Evolutionary conservation across 169 alveolate species (phyloP), one percentile per base, ranked within the genome.

Genomic region (Plasmodium malariae): DNA sequence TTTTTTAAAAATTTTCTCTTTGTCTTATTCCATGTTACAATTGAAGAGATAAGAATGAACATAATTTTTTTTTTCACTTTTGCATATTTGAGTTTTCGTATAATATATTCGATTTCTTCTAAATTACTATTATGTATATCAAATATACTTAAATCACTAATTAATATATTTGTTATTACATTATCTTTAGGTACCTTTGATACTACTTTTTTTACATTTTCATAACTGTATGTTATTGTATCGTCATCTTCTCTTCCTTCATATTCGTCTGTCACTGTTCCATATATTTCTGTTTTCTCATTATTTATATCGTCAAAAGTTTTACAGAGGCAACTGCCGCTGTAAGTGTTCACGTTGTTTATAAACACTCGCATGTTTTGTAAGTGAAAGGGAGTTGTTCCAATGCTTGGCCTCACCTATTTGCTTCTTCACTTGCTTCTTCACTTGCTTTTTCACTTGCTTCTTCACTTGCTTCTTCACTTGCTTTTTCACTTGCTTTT

Each of bases 1-100:
- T 62, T 49, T 45, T 19, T 45, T 6, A 51, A 3, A 32, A 76
- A 76, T 30, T 62, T 62, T 54, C 89, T 30, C 36, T 76, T 76
- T 0, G 89, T 76, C 21, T 76, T 76, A 67, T 60, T 76, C 89
- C 89, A 76, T n/a, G 89, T 76, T 76, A 76, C 62, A 32, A 76
- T 36, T 30, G 89, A 76, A 6, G 89, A 76, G 36, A 76, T 62
- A 14, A 76, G 74, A 32, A 76, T 68, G 24, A 76, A 40, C 11
- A 76, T 76, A 19, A 51, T 26, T 21, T 62, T 54, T 19, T 11
- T 28, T 17, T 62, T 60, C 21, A 76, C 3, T 55, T 62, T 63
- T 68, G 60, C 89, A 40, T 76, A 45, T 51, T 43, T 76, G 19
- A 76, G 19, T 26, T 76, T 76, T 67, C 89, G 43, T 62, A 76